These are phyloP conservation scores for Pisolithus thermaeus DNA, from an alignment of 1,284 basidiomycete species.

Conservation along the genomic window DNA sequence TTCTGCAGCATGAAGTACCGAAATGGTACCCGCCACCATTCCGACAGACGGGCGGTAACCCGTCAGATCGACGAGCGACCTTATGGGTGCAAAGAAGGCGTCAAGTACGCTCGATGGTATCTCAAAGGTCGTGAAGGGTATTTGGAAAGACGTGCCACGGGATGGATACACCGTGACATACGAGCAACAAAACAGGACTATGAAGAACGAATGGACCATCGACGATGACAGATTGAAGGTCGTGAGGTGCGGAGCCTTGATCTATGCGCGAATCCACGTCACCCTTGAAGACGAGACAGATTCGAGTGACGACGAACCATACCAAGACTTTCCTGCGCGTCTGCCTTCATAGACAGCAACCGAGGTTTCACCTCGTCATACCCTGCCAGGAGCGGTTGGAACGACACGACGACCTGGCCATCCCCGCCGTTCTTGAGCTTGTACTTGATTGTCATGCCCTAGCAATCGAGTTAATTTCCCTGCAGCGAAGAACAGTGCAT, in stretches of 20 bases:
- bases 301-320: constrained; percentile 47
- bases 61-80: constrained; percentile 7
- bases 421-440: constrained; percentile 39
- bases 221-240: constrained; percentile 43
- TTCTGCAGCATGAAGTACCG: constrained; percentile 44
- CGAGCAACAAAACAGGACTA: constrained; percentile 11
- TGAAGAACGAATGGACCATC: constrained; percentile 9
- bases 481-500: not conserved
- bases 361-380: constrained; percentile 79
- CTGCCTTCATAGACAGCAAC: constrained; percentile 65
- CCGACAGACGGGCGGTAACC: constrained; percentile 15
- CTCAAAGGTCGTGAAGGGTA: constrained; percentile 11
- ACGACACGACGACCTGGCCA: constrained; percentile 44
- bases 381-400: constrained; percentile 63
- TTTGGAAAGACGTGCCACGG: constrained; percentile 17
- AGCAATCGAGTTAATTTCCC: not conserved
- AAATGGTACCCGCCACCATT: constrained; percentile 7
- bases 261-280: constrained; percentile 31
- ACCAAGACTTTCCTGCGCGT: constrained; percentile 66
- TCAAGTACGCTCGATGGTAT: constrained; percentile 23
- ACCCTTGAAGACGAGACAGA: not conserved
- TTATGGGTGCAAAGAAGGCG: constrained; percentile 19
- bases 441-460: constrained; percentile 70
- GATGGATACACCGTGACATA: constrained; percentile 39
- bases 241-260: constrained; percentile 55